Base-by-base conservation (phyloP, 805 yeast genomes). In the Geotrichum ghanense region DNA sequence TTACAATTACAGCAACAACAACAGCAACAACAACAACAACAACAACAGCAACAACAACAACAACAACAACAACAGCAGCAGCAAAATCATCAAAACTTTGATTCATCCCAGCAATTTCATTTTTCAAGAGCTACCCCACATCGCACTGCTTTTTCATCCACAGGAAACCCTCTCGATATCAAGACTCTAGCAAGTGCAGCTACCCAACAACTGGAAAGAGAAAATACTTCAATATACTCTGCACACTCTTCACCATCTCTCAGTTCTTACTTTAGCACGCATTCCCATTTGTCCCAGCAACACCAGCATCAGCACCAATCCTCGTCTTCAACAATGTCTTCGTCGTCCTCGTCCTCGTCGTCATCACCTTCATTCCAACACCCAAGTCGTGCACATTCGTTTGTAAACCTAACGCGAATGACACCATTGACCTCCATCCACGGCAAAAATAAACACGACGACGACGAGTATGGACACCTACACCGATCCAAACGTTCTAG, bases 171-270 rank as follows among this genome's bases (percentile, higher is more conserved):
- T 25, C 61, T 60, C 45, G 72, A 68, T 47, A 67, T 68, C 60
- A 65, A 68, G 50, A 59, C 67, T 24, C 56, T 69, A 43, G 73
- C 73, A 6, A 62, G 69, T 1, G 73, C 73, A 1, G 73, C 73
- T 1, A 60, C 72, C 4, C 71, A 69, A 48, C 66, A 67, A 47
- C 63, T 69, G n/a, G 73, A 69, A 56, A 62, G 64, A 2, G 67
- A 64, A 43, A 55, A 54, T 42, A 49, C 47, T n/a, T 45, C 52
- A 16, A 42, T 21, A 43, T 44, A 43, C 23, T 50, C 50, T 43
- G 48, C 45, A 22, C 22, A 46, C 40, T 41, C 43, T 17, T 35
- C 45, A 6, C 20, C 46, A n/a, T 26, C 43, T 12, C 27, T 45
- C 1, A 20, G 43, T 12, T 25, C 46, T 22, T 44, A 37, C 21